phyloP scores from a whole-genome alignment of 805 yeast species.

The Metschnikowia drakensbergensis region DNA sequence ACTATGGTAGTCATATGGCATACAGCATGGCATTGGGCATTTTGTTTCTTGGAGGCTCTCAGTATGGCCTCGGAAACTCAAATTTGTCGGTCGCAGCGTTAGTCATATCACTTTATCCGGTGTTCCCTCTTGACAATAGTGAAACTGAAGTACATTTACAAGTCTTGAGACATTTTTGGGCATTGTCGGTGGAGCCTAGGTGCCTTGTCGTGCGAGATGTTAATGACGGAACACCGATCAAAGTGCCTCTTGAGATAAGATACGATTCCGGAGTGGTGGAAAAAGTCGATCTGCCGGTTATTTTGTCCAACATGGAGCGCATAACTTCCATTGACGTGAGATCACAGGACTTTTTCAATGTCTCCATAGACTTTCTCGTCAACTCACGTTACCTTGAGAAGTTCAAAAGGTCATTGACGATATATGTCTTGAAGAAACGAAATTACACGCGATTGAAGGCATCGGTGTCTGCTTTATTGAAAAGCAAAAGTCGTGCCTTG shows the following conservation, averaged over 20 bases:
- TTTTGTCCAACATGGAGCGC: conserved; percentile 56
- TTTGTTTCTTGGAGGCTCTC: conserved; percentile 89
- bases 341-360: conserved; percentile 50
- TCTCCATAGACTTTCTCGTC: conserved; percentile 41
- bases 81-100: conserved; percentile 65
- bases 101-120: conserved; percentile 73
- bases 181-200: conserved; percentile 72
- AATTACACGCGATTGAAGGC: conserved; percentile 38
- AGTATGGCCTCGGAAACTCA: conserved; percentile 67
- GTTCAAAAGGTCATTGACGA: conserved; percentile 42
- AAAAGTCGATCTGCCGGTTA: conserved; percentile 54
- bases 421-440: conserved; percentile 49
- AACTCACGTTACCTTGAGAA: conserved; percentile 41
- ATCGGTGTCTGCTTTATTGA: conserved; percentile 30
- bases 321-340: conserved; percentile 47
- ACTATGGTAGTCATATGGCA: conserved; percentile 73
- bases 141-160: conserved; percentile 65
- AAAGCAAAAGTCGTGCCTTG: conserved; percentile 30
- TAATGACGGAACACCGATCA: conserved; percentile 52
- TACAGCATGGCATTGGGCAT: conserved; percentile 82
- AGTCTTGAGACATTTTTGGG: conserved; percentile 89
- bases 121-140: conserved; percentile 47
- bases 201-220: conserved; percentile 78
- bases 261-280: conserved; percentile 36
- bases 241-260: conserved; percentile 39